A percentile compares a stretch with the other conserved stretches of the same genome.
These are phyloP conservation scores for Zymoseptoria crescenta DNA, from an alignment of 2,329 filamentous ascomycete species.

Conservation along the genomic window DNA sequence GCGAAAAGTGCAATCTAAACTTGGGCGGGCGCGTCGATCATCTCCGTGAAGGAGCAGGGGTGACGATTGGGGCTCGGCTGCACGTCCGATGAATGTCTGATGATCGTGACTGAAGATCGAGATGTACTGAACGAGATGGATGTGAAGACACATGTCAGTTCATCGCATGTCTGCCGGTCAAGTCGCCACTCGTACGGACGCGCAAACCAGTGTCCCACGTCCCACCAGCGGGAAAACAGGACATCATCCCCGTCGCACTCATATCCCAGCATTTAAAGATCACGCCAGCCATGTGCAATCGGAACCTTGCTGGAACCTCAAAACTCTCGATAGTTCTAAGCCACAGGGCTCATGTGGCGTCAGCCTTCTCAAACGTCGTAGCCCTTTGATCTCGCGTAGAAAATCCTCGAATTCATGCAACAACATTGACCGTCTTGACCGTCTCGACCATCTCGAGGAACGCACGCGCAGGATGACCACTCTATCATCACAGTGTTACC, in stretches of 20 bases:
- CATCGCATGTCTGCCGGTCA: neutral
- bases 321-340: neutral
- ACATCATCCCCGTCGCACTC: neutral
- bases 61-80: neutral
- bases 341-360: neutral
- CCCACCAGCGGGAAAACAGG: neutral
- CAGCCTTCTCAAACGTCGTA: neutral
- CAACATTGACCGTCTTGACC: too few species aligned
- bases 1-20: neutral
- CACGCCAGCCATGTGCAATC: neutral
- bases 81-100: too few species aligned
- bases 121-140: neutral
- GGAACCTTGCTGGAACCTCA: neutral
- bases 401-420: too few species aligned
- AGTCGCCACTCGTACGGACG: neutral
- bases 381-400: neutral
- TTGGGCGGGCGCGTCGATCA: neutral
- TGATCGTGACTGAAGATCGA: neutral
- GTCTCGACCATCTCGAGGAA: neutral
- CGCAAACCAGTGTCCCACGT: neutral
- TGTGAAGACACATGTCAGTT: neutral
- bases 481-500: neutral
- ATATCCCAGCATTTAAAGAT: neutral
- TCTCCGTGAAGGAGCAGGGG: neutral
- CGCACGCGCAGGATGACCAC: neutral